Conservation (phyloP, 768 basidiomycete species). For the Trametes coccinea region DNA sequence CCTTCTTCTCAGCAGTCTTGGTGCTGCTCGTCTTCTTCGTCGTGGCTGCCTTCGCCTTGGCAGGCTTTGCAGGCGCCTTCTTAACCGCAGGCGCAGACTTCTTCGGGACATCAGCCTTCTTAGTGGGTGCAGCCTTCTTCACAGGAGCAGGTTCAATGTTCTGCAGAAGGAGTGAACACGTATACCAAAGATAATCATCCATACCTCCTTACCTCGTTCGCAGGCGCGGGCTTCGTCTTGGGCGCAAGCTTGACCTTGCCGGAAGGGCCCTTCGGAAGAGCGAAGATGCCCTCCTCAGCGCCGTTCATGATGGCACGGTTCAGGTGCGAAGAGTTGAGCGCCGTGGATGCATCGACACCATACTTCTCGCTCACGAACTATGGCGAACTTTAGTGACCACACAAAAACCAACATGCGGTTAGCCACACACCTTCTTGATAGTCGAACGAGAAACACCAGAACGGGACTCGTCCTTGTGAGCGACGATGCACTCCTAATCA, state of each 20-base stretch:
- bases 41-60: conserved; percentile 25
- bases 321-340: conserved; percentile 47
- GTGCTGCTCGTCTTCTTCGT: conserved; percentile 38
- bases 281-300: conserved; percentile 50
- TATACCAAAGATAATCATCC: not conserved
- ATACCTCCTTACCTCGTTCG: conserved; percentile 54
- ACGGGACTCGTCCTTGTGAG: conserved; percentile 63
- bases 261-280: conserved; percentile 63
- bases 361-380: conserved; percentile 60
- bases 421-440: conserved; percentile 58
- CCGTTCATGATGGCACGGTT: conserved; percentile 57
- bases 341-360: conserved; percentile 41
- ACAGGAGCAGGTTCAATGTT: conserved; percentile 37
- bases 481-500: conserved; percentile 71
- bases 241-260: conserved; percentile 77
- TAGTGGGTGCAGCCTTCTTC: conserved; percentile 33
- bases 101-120: conserved; percentile 22
- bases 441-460: conserved; percentile 72
- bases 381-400: not conserved
- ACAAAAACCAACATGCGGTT: not conserved
- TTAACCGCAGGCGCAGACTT: conserved; percentile 38
- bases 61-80: conserved; percentile 36
- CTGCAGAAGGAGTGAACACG: conserved; percentile 24
- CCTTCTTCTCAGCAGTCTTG: conserved; percentile 38
- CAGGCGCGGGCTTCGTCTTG: conserved; percentile 45